Percentiles rank a stretch among this genome's conserved stretches.
Evolutionary conservation across 805 yeast species (phyloP).

Genomic region (Candida broadrunensis): DNA sequence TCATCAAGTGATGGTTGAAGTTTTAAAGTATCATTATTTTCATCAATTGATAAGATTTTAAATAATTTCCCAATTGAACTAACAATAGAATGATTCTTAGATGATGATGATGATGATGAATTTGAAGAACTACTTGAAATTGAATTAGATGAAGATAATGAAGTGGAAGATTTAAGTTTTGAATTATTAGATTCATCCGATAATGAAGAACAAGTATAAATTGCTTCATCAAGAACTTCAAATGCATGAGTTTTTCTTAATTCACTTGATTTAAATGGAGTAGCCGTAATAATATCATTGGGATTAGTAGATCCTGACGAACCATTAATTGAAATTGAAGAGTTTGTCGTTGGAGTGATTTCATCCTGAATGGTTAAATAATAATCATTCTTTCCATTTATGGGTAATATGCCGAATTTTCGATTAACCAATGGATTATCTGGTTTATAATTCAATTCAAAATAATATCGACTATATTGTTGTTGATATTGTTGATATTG

Average conservation of each 20-base stretch:
- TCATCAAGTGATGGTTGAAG: neutral
- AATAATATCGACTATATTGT: neutral
- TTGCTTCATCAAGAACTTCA: slow-evolving; percentile 66
- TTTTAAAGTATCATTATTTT: slow-evolving; percentile 6
- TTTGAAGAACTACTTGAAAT: slow-evolving; percentile 1
- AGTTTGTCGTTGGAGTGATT: slow-evolving; percentile 1
- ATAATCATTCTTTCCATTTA: slow-evolving; percentile 20
- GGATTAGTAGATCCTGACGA: neutral
- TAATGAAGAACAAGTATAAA: slow-evolving; percentile 39
- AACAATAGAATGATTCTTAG: slow-evolving; percentile 19
- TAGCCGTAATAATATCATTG: slow-evolving; percentile 9
- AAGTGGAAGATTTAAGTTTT: neutral
- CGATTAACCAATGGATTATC: slow-evolving; percentile 47
- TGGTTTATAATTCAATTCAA: slow-evolving; percentile 23
- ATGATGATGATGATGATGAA: neutral
- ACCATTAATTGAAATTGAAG: slow-evolving; percentile 1
- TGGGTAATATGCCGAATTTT: slow-evolving; percentile 43
- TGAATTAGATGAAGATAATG: slow-evolving; percentile 2
- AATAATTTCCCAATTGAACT: slow-evolving; percentile 34
- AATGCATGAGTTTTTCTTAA: slow-evolving; percentile 54
- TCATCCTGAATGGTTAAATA: slow-evolving; percentile 12
- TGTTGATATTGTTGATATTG: slow-evolving; percentile 8
- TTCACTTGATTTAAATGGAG: slow-evolving; percentile 25
- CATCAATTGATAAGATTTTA: slow-evolving; percentile 34
- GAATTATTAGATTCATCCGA: slow-evolving; percentile 6